Base-by-base conservation (phyloP, 805 yeast species). In the Nakazawaea pomicola region DNA sequence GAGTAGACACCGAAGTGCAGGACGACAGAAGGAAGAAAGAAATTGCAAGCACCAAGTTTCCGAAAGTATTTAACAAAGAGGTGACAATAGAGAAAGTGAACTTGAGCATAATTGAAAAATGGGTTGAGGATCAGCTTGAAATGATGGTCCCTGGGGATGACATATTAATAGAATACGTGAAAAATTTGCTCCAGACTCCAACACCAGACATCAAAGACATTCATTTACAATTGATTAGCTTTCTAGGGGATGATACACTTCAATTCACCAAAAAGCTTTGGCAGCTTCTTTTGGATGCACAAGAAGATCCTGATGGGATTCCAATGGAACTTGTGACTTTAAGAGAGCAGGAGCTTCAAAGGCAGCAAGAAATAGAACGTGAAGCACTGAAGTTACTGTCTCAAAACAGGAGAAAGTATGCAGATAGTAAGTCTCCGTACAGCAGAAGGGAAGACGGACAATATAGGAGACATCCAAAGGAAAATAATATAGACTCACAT, bases 61-160 rank as follows among this genome's bases (percentile, higher is more conserved):
- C 72, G 9, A 60, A 58, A 45, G 43, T 50, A n/a, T 69, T 62
- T 53, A 55, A 55, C 29, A 47, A 51, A 33, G 37, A 46, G 8
- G 68, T 74, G 1, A 65, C 64, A 38, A 57, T 65, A 30, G 25
- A 54, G 12, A 67, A 64, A 46, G 67, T 75, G 23, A 63, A 72
- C 46, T 46, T 59, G 34, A 48, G 43, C 0, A 59, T 68, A n/a
- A 57, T 74, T 4, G 55, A 60, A 36, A 46, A 47, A 12, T 75
- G 78, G 75, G 58, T 74, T 15, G 49, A 46, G 2, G 49, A 51
- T 4, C 49, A 55, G 36, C 42, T 74, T 23, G 53, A 60, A 12
- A 51, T 59, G 33, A 53, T 61, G 9, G 51, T 73, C 10, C 76
- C 76, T 0, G 78, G 71, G 34, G 81, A 76, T 47, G 81, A 75